Evolutionary conservation across 129 eudicot genomes (phyloP), one percentile per base, ranked within the genome.

Genomic region (Flaveria trinervia): DNA sequence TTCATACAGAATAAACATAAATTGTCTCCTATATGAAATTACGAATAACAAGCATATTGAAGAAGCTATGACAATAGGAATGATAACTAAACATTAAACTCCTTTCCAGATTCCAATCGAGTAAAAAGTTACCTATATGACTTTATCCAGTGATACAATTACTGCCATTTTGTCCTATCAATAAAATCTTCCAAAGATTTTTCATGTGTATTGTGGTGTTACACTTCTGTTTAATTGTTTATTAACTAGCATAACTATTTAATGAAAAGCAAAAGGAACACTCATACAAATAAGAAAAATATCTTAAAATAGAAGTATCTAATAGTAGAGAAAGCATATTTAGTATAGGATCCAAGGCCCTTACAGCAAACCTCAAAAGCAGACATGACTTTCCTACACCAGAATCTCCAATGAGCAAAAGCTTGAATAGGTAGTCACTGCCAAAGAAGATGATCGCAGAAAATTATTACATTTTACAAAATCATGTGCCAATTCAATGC

Each of bases 351-450:
- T 77, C 46, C 60, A 72, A 56, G 75, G 45, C 67, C 65, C 86
- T 83, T 73, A 83, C 86, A 78, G 86, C 86, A 78, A 83, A 83
- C 82, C 86, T 78, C 80, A 83, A 65, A 36, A 83, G 86, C 23
- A 83, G 64, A 83, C 86, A 83, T 48, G 86, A 83, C 76, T 83
- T 82, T 56, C 85, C 85, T 26, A 82, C 85, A 61, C 85, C 85
- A 56, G 85, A 82, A 71, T 82, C 85, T 82, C 85, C 85, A 11
- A 82, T 82, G 55, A 82, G 85, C 78, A 82, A 73, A 82, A 82
- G 85, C 82, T 83, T 83, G 80, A 83, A 83, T 49, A 83, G 75
- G 77, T 83, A 83, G 49, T 83, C 86, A 73, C 86, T 83, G 83
- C 25, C 64, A 78, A 67, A 77, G 50, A 77, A 28, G 10, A 26